These are phyloP conservation scores for Pistacia integerrima DNA, from an alignment of 345 rosid species.

Conservation along the genomic window DNA sequence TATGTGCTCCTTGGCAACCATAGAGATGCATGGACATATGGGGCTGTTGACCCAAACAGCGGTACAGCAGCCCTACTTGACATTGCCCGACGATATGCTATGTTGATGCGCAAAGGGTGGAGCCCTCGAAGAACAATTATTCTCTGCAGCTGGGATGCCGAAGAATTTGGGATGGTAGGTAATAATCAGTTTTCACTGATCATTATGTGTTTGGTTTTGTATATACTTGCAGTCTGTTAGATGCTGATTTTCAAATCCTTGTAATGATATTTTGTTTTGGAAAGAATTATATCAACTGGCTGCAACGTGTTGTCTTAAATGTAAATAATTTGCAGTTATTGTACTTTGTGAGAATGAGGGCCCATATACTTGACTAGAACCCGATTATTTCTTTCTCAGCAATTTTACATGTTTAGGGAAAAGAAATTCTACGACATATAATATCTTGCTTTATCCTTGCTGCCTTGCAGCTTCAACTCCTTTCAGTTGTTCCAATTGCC, in stretches of 20 bases:
- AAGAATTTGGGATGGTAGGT: slow-evolving; percentile 98
- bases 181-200: slow-evolving; percentile 20
- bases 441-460: neutral
- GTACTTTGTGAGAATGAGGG: slow-evolving; percentile 2
- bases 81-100: slow-evolving; percentile 70
- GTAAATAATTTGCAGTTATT: neutral
- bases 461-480: neutral
- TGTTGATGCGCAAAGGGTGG: slow-evolving; percentile 75
- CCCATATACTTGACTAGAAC: neutral
- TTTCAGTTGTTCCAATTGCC: neutral
- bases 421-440: neutral
- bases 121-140: slow-evolving; percentile 85
- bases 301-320: neutral
- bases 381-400: neutral
- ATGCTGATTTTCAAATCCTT: neutral
- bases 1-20: slow-evolving; percentile 87
- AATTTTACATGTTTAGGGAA: neutral
- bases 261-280: neutral
- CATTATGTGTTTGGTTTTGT: neutral
- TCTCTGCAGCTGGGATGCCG: slow-evolving; percentile 97
- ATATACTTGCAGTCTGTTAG: neutral
- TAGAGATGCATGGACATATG: slow-evolving; percentile 98
- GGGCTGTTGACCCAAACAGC: slow-evolving; percentile 98
- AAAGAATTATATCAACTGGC: neutral
- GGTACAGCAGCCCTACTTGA: slow-evolving; percentile 97